Conservation (phyloP, 2,329 filamentous ascomycete species). For the Trichoderma breve region DNA sequence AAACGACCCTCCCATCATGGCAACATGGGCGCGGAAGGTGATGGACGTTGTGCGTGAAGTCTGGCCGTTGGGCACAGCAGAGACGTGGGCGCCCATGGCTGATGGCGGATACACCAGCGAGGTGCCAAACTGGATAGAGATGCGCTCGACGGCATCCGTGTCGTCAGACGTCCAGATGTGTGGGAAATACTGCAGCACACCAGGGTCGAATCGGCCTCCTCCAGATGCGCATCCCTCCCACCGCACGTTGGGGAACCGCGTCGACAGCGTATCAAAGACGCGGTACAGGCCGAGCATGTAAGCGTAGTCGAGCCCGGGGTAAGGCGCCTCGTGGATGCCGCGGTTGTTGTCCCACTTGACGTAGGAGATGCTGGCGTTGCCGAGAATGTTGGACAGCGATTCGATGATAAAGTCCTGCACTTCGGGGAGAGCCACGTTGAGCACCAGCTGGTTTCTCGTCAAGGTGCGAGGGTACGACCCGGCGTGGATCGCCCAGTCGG, state of each 20-base stretch:
- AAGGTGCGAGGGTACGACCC: constrained; percentile 56
- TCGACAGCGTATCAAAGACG: constrained; percentile 59
- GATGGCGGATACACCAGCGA: constrained; percentile 61
- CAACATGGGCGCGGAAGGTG: constrained; percentile 61
- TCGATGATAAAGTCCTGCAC: constrained; percentile 63
- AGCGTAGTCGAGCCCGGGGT: constrained; percentile 52
- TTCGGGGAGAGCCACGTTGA: constrained; percentile 59
- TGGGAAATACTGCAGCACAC: constrained; percentile 62
- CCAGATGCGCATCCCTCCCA: constrained; percentile 67
- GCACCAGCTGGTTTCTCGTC: constrained; percentile 57
- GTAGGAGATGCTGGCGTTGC: constrained; percentile 54
- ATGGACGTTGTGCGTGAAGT: constrained; percentile 56
- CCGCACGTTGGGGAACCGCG: constrained; percentile 58
- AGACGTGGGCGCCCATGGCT: constrained; percentile 65
- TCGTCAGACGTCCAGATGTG: constrained; percentile 66
- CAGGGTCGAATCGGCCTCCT: constrained; percentile 63
- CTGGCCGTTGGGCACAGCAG: constrained; percentile 57
- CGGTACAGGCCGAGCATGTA: constrained; percentile 65
- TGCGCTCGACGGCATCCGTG: constrained; percentile 60
- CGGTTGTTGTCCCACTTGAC: constrained; percentile 70
- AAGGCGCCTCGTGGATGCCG: constrained; percentile 58
- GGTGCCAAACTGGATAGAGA: constrained; percentile 63
- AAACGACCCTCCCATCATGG: constrained; percentile 67
- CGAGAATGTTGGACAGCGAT: constrained; percentile 52
- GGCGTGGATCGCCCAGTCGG: constrained; percentile 62